A percentile compares a stretch with the other conserved stretches of the same genome.
Conservation (phyloP, 345 rosid species). For the Moricandia moricandioides region DNA sequence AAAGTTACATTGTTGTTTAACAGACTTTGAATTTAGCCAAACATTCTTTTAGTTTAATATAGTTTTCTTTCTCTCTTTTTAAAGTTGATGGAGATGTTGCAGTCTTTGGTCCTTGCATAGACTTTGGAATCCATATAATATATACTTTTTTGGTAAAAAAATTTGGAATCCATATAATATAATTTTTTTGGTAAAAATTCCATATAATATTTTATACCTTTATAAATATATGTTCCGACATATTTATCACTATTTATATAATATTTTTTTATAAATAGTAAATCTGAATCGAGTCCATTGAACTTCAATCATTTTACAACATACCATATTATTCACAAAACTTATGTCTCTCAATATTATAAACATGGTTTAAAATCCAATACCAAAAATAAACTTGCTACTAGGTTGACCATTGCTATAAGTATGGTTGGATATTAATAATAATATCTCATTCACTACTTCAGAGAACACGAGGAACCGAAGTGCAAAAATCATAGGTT, state of each 20-base stretch:
- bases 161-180: background rate
- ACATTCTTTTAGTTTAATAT: background rate
- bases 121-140: background rate
- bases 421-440: background rate
- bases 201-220: background rate
- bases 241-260: background rate
- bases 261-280: background rate
- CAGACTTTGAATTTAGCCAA: conserved; percentile 6
- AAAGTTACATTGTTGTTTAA: conserved; percentile 16
- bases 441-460: background rate
- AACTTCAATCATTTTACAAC: background rate
- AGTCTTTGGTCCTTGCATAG: background rate
- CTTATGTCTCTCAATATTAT: background rate
- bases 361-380: background rate
- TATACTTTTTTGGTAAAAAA: background rate
- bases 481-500: conserved; percentile 42
- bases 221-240: background rate
- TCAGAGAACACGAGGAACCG: conserved; percentile 44
- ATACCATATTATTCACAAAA: background rate
- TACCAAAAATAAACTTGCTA: background rate
- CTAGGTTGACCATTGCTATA: background rate
- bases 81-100: conserved; percentile 1
- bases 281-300: background rate
- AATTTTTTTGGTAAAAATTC: background rate
- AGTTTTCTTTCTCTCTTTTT: background rate